Conservation (phyloP, 148 eudicot genomes). For the Chenopodium album region DNA sequence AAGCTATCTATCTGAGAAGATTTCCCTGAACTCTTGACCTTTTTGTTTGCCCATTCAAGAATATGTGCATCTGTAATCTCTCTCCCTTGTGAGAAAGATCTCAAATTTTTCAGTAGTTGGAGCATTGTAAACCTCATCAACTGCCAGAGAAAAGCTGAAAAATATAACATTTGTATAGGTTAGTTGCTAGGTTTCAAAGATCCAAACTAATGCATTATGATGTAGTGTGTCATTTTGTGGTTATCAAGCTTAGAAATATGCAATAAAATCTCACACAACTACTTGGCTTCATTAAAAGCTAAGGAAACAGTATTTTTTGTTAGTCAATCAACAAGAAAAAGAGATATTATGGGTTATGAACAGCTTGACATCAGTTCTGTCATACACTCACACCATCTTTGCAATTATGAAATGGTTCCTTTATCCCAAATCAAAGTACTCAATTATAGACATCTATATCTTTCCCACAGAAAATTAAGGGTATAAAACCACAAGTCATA, state of each 20-base stretch:
- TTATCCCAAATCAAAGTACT: neutral
- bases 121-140: conserved; percentile 94
- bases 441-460: neutral
- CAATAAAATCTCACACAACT: neutral
- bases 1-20: conserved; percentile 74
- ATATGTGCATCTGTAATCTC: conserved; percentile 82
- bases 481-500: neutral
- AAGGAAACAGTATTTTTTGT: neutral
- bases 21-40: conserved; percentile 61
- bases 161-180: conserved; percentile 11
- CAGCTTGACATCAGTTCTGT: neutral
- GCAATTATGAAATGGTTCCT: neutral
- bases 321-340: neutral
- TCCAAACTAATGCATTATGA: neutral
- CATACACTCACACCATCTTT: neutral
- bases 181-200: conserved; percentile 1
- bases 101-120: conserved; percentile 75
- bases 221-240: too few relatives aligned
- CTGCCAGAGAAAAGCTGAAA: conserved; percentile 89
- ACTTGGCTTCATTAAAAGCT: neutral
- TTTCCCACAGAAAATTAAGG: neutral
- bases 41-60: conserved; percentile 82
- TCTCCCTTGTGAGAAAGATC: conserved; percentile 72
- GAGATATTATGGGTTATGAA: neutral
- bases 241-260: neutral